Evolutionary conservation across 2,329 filamentous ascomycete species (phyloP).

Genomic region (Aspergillus persii): DNA sequence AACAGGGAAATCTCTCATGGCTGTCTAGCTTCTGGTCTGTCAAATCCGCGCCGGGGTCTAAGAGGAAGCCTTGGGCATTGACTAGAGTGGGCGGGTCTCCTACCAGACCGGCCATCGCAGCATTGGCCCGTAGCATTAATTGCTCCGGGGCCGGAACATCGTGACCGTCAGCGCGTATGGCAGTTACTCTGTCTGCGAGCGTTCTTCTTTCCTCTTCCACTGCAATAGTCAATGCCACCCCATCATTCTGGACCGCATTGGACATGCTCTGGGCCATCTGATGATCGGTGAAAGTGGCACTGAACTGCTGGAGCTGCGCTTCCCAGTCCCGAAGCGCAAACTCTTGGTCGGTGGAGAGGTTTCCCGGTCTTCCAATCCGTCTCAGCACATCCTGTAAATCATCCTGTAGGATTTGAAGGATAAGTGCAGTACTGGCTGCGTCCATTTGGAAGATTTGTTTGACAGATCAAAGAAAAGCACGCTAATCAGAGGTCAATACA

Average conservation of each 20-base stretch:
- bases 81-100: not conserved
- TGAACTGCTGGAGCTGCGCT: not conserved
- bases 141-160: not conserved
- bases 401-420: not conserved
- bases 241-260: slow-evolving; percentile 6
- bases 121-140: not conserved
- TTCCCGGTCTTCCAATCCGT: not conserved
- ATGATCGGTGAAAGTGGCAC: not conserved
- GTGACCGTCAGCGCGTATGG: slow-evolving; percentile 1
- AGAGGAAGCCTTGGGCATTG: not conserved
- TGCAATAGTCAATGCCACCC: slow-evolving; percentile 4
- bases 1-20: not conserved
- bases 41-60: not conserved
- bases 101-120: not conserved
- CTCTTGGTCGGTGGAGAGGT: not conserved
- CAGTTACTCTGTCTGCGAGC: not conserved
- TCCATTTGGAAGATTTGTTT: slow-evolving; percentile 1
- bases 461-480: not conserved
- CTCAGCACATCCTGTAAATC: not conserved
- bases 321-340: not conserved
- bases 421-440: not conserved
- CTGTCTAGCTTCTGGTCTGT: not conserved
- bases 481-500: not conserved
- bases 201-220: slow-evolving; percentile 8
- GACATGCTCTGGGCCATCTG: slow-evolving; percentile 1